Evolutionary conservation across 257 asterid genomes (phyloP).

Genomic region (Solanum okadae): DNA sequence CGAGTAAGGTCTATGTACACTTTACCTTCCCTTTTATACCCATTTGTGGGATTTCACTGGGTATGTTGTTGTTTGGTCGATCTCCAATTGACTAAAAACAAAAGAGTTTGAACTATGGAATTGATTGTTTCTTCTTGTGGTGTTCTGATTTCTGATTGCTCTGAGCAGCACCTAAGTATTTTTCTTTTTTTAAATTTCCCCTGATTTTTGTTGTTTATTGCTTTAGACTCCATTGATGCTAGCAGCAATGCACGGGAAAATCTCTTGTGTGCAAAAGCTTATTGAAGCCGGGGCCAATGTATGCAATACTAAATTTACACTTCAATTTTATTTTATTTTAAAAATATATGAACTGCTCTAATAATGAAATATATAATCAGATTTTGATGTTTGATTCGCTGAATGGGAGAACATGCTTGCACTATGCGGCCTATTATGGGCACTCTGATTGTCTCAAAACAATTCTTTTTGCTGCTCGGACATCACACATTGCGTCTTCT

Average conservation of each 20-base stretch:
- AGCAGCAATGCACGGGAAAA: conserved; percentile 98
- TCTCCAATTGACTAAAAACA: neutral
- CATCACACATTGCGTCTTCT: conserved; percentile 68
- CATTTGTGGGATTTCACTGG: neutral
- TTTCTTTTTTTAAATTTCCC: neutral
- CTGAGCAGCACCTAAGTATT: neutral
- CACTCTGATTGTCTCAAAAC: conserved; percentile 67
- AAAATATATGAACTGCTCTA: no score
- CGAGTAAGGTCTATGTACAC: neutral
- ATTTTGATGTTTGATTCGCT: conserved; percentile 82
- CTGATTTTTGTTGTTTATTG: conserved; percentile 12
- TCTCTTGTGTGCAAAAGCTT: conserved; percentile 68
- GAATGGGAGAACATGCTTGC: conserved; percentile 91
- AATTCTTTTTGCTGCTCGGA: conserved; percentile 74
- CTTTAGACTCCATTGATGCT: conserved; percentile 92
- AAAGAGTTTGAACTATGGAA: neutral
- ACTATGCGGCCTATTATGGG: conserved; percentile 93
- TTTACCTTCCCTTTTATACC: neutral
- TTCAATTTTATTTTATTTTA: no score
- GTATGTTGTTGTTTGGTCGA: neutral
- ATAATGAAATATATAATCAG: conserved; percentile 24
- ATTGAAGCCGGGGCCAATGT: conserved; percentile 94
- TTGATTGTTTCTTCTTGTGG: neutral
- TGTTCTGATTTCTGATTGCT: neutral
- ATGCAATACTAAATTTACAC: neutral